phyloP scores from a whole-genome alignment of 257 asterid genomes.

The Parsonsia alboflavescens region DNA sequence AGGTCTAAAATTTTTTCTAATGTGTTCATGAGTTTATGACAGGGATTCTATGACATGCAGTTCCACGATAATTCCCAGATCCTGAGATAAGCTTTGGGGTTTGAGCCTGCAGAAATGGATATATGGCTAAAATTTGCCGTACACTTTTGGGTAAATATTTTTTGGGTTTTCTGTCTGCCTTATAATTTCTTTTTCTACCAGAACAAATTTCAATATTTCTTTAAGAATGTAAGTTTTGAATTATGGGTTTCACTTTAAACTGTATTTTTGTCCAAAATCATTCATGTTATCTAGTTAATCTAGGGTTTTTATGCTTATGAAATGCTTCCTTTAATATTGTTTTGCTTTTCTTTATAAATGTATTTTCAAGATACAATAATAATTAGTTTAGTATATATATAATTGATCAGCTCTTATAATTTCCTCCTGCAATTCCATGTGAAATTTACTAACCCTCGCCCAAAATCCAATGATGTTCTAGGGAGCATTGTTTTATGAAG shows the following conservation, averaged over 20 bases:
- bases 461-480: background rate
- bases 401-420: background rate
- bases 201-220: slow-evolving; percentile 3
- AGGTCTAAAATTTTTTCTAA: background rate
- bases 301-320: background rate
- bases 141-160: background rate
- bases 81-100: slow-evolving; percentile 17
- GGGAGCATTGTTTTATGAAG: background rate
- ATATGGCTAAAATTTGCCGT: slow-evolving; percentile 6
- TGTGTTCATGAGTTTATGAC: background rate
- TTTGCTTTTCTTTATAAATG: background rate
- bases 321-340: background rate
- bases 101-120: slow-evolving; percentile 1
- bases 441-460: background rate
- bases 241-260: no score
- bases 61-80: slow-evolving; percentile 14
- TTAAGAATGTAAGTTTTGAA: background rate
- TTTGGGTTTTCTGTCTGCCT: background rate
- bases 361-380: background rate
- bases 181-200: background rate
- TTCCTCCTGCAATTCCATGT: background rate
- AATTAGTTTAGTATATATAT: background rate
- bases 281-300: no score
- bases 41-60: slow-evolving; percentile 8
- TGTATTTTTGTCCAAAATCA: background rate